Evolutionary conservation across 371 early-diverging fungal species (phyloP).

Genomic region (Syncephalis plumigaleata): DNA sequence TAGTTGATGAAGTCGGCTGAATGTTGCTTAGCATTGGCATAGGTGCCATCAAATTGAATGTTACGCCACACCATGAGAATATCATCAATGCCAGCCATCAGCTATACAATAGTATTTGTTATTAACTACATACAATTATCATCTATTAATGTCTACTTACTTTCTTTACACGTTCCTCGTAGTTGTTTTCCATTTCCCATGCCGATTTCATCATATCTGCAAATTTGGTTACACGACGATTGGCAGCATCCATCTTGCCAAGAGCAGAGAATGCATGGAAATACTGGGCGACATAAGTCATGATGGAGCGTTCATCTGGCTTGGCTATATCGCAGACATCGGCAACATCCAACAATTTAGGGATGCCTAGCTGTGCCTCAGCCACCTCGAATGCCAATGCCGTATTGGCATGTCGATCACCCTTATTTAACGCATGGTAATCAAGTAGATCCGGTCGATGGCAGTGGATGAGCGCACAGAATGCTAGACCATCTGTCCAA

Average conservation of each 20-base stretch:
- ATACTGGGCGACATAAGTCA: slow-evolving; percentile 98
- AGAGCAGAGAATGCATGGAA: slow-evolving; percentile 91
- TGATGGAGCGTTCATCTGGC: slow-evolving; percentile 94
- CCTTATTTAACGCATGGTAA: slow-evolving; percentile 64
- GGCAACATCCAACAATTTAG: slow-evolving; percentile 85
- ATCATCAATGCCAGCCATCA: slow-evolving; percentile 41
- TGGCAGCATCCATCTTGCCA: slow-evolving; percentile 76
- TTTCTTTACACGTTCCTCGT: slow-evolving; percentile 54
- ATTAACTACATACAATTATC: no score
- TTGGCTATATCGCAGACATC: slow-evolving; percentile 87
- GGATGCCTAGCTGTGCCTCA: slow-evolving; percentile 72
- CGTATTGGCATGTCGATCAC: slow-evolving; percentile 68
- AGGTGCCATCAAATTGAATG: slow-evolving; percentile 40
- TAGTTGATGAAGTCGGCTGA: slow-evolving; percentile 57
- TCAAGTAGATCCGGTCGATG: slow-evolving; percentile 93
- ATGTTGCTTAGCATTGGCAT: slow-evolving; percentile 56
- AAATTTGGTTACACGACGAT: slow-evolving; percentile 81
- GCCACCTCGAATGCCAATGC: slow-evolving; percentile 93
- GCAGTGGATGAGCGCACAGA: slow-evolving; percentile 90
- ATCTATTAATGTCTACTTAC: slow-evolving; percentile 9
- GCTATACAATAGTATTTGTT: no score
- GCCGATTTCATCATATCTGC: slow-evolving; percentile 69
- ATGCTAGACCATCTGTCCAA: slow-evolving; percentile 84
- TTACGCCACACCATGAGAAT: slow-evolving; percentile 45
- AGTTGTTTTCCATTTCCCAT: slow-evolving; percentile 83